Conservation (phyloP, 768 basidiomycete species). For the Rhodotorula babjevae region DNA sequence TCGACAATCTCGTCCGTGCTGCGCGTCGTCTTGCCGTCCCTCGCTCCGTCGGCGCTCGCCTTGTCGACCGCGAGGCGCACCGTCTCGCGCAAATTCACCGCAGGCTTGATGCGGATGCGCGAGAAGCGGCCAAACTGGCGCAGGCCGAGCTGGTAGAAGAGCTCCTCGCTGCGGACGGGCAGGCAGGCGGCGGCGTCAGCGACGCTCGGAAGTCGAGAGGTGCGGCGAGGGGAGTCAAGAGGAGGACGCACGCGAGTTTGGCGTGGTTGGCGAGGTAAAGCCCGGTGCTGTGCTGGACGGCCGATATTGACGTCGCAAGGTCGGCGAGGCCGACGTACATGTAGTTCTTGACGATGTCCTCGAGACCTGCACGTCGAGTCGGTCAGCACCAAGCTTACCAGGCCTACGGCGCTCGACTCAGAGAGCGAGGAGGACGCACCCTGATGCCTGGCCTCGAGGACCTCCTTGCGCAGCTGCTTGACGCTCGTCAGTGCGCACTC, state of each 20-base stretch:
- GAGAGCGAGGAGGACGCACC: conserved; percentile 53
- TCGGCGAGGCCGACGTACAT: conserved; percentile 91
- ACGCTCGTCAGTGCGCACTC: conserved; percentile 73
- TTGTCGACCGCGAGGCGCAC: conserved; percentile 73
- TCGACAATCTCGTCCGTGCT: conserved; percentile 63
- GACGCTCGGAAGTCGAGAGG: too few species aligned
- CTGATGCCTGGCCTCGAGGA: conserved; percentile 62
- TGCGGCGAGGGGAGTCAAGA: background rate
- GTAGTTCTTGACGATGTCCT: conserved; percentile 77
- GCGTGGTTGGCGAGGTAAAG: conserved; percentile 85
- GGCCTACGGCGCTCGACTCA: too few species aligned
- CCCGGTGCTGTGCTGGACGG: conserved; percentile 82
- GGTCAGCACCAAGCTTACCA: background rate
- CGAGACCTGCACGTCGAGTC: conserved; percentile 56
- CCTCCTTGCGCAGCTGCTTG: conserved; percentile 56
- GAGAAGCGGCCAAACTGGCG: conserved; percentile 83
- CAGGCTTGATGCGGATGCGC: conserved; percentile 72
- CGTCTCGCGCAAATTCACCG: conserved; percentile 66
- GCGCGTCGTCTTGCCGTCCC: conserved; percentile 46
- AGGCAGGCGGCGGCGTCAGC: background rate
- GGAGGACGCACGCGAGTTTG: conserved; percentile 64
- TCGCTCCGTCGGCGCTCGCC: conserved; percentile 48
- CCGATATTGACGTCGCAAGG: conserved; percentile 62
- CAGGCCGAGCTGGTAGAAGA: conserved; percentile 89
- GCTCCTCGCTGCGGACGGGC: conserved; percentile 62